A percentile compares a stretch with the other conserved stretches of the same genome.
Conservation (phyloP, 441 rosid species). For the Erodium trifolium region DNA sequence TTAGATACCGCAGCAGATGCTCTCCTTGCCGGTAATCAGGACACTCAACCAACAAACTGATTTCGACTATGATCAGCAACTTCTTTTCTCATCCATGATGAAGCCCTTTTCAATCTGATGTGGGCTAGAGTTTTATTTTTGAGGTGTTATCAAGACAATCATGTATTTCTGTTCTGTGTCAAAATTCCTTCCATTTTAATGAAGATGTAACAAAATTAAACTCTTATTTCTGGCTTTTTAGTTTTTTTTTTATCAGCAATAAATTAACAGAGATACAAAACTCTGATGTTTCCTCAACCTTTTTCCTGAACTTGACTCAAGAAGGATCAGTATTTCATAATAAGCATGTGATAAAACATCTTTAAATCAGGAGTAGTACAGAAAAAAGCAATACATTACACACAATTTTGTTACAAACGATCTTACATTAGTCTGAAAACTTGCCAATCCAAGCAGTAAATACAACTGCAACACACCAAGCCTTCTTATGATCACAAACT, state of each 20-base stretch:
- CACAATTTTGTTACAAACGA: neutral
- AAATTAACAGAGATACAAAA: too few relatives aligned
- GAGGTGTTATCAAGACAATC: neutral
- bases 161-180: neutral
- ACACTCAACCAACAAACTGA: slow-evolving; percentile 16
- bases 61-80: neutral
- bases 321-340: too few relatives aligned
- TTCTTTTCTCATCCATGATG: neutral
- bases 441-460: slow-evolving; percentile 12
- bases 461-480: slow-evolving; percentile 8
- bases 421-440: neutral
- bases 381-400: neutral
- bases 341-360: neutral
- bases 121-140: neutral
- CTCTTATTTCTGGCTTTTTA: too few relatives aligned
- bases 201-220: too few relatives aligned
- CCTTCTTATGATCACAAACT: slow-evolving; percentile 7
- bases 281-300: neutral
- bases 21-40: slow-evolving; percentile 41
- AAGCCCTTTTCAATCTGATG: neutral
- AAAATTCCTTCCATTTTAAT: too few relatives aligned
- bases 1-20: slow-evolving; percentile 74
- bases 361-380: neutral
- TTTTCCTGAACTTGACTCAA: too few relatives aligned
- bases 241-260: too few relatives aligned